A percentile compares a stretch with the other conserved stretches of the same genome.
Conservation (phyloP, 306 rosid species). For the Prosopis cineraria region DNA sequence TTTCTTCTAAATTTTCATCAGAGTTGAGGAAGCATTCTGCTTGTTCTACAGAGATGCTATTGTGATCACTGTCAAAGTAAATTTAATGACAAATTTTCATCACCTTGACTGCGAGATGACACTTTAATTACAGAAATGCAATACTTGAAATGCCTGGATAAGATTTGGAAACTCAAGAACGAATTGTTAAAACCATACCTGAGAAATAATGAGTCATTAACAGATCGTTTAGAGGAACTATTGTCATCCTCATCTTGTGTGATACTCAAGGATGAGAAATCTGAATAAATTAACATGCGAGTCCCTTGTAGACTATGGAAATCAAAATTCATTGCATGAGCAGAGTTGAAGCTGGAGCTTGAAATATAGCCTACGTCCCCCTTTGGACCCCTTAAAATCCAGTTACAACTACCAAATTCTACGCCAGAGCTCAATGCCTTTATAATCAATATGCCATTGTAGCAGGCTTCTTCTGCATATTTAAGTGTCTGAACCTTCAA, state of each 20-base stretch:
- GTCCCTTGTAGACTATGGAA: slow-evolving; percentile 59
- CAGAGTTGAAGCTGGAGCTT: slow-evolving; percentile 70
- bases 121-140: slow-evolving; percentile 22
- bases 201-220: slow-evolving; percentile 28
- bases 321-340: slow-evolving; percentile 78
- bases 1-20: slow-evolving; percentile 64
- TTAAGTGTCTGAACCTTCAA: slow-evolving; percentile 66
- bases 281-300: slow-evolving; percentile 66
- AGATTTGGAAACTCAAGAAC: slow-evolving; percentile 12
- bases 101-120: slow-evolving; percentile 22
- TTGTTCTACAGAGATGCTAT: slow-evolving; percentile 42
- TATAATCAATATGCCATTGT: slow-evolving; percentile 70
- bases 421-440: slow-evolving; percentile 89
- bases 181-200: slow-evolving; percentile 47
- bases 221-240: slow-evolving; percentile 25
- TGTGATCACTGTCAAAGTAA: slow-evolving; percentile 29
- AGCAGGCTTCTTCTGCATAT: slow-evolving; percentile 77
- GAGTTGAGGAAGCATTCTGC: slow-evolving; percentile 38
- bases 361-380: slow-evolving; percentile 74
- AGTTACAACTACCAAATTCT: slow-evolving; percentile 90
- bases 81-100: slow-evolving; percentile 43
- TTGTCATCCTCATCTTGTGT: slow-evolving; percentile 49
- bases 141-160: background rate
- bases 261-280: slow-evolving; percentile 59
- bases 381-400: slow-evolving; percentile 72